phyloP scores from a whole-genome alignment of 192 early-diverging fungal genomes.

The Gorgonomyces haynaldii region DNA sequence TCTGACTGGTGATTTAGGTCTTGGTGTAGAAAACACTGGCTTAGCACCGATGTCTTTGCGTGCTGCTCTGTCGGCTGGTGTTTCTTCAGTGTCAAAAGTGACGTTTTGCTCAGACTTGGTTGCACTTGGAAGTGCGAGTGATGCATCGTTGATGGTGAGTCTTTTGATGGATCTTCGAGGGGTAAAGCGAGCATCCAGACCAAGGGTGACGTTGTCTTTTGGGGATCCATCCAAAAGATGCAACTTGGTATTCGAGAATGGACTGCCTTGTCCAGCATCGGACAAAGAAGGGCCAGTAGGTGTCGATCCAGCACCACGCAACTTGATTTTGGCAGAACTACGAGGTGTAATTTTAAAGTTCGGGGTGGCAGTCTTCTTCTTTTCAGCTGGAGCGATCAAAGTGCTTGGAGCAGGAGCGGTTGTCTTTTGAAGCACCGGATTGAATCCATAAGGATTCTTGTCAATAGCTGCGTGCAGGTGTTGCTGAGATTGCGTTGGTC shows the following conservation, averaged over 20 bases:
- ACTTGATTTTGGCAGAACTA: constrained; percentile 53
- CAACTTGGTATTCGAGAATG: constrained; percentile 4
- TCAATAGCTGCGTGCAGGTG: constrained; percentile 65
- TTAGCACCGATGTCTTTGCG: not conserved
- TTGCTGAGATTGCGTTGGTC: constrained; percentile 1
- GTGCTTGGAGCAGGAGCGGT: constrained; percentile 14
- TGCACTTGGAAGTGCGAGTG: constrained; percentile 10
- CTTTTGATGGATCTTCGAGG: constrained; percentile 64
- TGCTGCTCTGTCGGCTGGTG: constrained; percentile 14
- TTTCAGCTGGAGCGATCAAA: constrained; percentile 10
- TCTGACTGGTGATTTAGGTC: not conserved
- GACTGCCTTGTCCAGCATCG: constrained; percentile 4
- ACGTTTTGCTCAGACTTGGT: not conserved
- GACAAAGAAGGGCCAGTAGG: constrained; percentile 21
- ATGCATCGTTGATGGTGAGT: constrained; percentile 44
- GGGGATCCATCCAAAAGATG: constrained; percentile 24
- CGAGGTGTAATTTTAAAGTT: constrained; percentile 67
- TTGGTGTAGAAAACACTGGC: not conserved
- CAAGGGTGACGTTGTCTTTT: constrained; percentile 19
- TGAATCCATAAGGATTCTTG: constrained; percentile 76
- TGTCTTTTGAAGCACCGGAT: constrained; percentile 57
- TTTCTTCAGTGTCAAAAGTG: constrained; percentile 29
- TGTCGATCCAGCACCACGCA: constrained; percentile 57
- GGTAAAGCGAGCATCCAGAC: constrained; percentile 52
- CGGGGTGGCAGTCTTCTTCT: constrained; percentile 53